Evolutionary conservation across 2,329 filamentous ascomycete genomes (phyloP), one percentile per base, ranked within the genome.

Genomic region (Ramularia endophylla): DNA sequence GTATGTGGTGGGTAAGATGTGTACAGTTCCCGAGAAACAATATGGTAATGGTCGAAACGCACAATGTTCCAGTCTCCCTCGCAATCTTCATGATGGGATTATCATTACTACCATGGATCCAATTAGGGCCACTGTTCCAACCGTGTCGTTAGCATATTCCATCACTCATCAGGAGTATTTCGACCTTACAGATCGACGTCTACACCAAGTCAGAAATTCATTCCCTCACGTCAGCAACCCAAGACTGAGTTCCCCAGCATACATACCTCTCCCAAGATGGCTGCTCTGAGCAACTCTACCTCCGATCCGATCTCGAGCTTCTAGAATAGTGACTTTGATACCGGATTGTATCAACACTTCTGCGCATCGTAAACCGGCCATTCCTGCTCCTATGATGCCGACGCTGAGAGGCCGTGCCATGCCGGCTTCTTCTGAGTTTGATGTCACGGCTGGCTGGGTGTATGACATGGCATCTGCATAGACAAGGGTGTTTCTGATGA

Each of bases 21-120:
- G n/a, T n/a, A n/a, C n/a, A n/a, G n/a, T n/a, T n/a, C n/a, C n/a
- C n/a, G n/a, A n/a, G n/a, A n/a, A n/a, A n/a, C n/a, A n/a, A n/a
- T n/a, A n/a, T n/a, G n/a, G n/a, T n/a, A n/a, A n/a, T n/a, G n/a
- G 13, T 13, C 13, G 5, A 28, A 13, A 32, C 32, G 8, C 20
- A 34, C 32, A 61, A 49, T 0, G 75, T 85, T 1, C 69, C 65
- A 0, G 81, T 85, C 47, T 75, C 66, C 50, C 72, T 74, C 9
- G 81, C 82, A 13, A 87, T 66, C 31, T 83, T 77, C 28, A 82
- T 61, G 12, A 87, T 83, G 0, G 83, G 81, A 55, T 87, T 88
- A 47, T 80, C 71, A 1, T 76, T 68, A 5, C 81, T 85, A 25
- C 84, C 83, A 46, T 88, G 83, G 38, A 88, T 85, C 83, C 83